Conservation (phyloP, 2,329 filamentous ascomycete genomes). For the Neurospora crassa region DNA sequence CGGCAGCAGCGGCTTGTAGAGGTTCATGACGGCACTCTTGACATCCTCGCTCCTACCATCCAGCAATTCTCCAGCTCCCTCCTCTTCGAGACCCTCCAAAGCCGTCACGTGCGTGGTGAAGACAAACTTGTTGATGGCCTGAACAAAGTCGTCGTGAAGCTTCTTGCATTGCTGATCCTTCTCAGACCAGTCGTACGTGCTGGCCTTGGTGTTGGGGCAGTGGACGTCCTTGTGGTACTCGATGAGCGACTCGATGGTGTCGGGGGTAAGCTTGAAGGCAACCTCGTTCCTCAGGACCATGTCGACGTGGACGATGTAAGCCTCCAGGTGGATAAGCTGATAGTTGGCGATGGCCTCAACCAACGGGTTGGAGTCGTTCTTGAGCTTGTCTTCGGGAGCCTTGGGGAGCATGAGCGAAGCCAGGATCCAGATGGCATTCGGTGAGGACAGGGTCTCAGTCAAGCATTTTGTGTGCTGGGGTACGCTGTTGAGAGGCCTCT, state of each 20-base stretch:
- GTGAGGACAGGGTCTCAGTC: conserved; percentile 83
- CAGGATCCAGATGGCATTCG: conserved; percentile 89
- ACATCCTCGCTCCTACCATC: conserved; percentile 89
- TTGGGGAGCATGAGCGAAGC: conserved; percentile 90
- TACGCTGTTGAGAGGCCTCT: conserved; percentile 94
- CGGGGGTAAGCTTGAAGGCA: conserved; percentile 91
- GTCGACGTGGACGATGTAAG: conserved; percentile 97
- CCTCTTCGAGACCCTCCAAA: conserved; percentile 91
- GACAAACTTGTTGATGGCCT: conserved; percentile 95
- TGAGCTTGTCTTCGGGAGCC: conserved; percentile 74
- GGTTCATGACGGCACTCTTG: conserved; percentile 71
- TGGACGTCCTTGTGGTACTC: conserved; percentile 96
- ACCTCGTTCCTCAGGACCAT: conserved; percentile 98
- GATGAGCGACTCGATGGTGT: conserved; percentile 86
- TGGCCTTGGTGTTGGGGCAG: conserved; percentile 80
- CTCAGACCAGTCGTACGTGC: conserved; percentile 89
- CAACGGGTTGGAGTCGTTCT: conserved; percentile 70
- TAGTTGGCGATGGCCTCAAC: conserved; percentile 87
- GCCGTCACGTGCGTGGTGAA: conserved; percentile 82
- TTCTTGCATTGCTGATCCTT: conserved; percentile 97
- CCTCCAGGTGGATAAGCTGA: conserved; percentile 86
- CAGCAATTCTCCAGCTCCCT: conserved; percentile 87
- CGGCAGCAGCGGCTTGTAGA: conserved; percentile 82
- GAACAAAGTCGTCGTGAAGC: conserved; percentile 91
- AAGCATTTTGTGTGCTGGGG: conserved; percentile 92